phyloP scores from a whole-genome alignment of 2,329 filamentous ascomycete species.

The Nannizzia gypsea region DNA sequence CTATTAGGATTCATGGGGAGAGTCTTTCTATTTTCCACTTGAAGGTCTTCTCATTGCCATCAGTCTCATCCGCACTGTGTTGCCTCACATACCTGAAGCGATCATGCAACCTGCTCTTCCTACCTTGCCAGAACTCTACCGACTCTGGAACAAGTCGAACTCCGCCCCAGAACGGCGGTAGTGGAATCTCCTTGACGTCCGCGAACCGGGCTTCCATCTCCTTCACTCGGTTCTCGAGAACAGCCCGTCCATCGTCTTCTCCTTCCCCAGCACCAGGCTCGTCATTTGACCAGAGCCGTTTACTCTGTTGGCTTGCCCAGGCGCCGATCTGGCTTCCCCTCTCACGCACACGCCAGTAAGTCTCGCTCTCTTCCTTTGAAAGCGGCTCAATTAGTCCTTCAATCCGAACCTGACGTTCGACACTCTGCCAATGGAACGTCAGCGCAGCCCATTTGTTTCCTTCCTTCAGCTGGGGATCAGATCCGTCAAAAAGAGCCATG shows the following conservation, averaged over 20 bases:
- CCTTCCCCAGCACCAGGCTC: slow-evolving; percentile 23
- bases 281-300: slow-evolving; percentile 47
- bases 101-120: slow-evolving; percentile 82
- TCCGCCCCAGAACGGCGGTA: slow-evolving; percentile 92
- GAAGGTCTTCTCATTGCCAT: slow-evolving; percentile 38
- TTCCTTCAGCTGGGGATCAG: slow-evolving; percentile 6
- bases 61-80: slow-evolving; percentile 39
- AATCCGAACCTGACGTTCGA: slow-evolving; percentile 83
- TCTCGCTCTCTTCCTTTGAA: slow-evolving; percentile 56
- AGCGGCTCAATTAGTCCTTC: slow-evolving; percentile 65
- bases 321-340: slow-evolving; percentile 76
- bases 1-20: slow-evolving; percentile 23
- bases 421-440: slow-evolving; percentile 78
- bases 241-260: slow-evolving; percentile 54
- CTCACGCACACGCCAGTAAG: slow-evolving; percentile 54
- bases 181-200: slow-evolving; percentile 65
- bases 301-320: slow-evolving; percentile 85
- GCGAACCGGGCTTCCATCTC: slow-evolving; percentile 67
- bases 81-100: slow-evolving; percentile 72
- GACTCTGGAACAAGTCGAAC: slow-evolving; percentile 71
- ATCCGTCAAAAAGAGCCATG: not conserved
- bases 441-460: slow-evolving; percentile 67
- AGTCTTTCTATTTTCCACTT: slow-evolving; percentile 31
- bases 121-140: slow-evolving; percentile 94
- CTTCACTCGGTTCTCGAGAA: slow-evolving; percentile 64